Evolutionary conservation across 176 grass and related monocot species (phyloP), one percentile per base, ranked within the genome.

Genomic region (Alloteropsis semialata): DNA sequence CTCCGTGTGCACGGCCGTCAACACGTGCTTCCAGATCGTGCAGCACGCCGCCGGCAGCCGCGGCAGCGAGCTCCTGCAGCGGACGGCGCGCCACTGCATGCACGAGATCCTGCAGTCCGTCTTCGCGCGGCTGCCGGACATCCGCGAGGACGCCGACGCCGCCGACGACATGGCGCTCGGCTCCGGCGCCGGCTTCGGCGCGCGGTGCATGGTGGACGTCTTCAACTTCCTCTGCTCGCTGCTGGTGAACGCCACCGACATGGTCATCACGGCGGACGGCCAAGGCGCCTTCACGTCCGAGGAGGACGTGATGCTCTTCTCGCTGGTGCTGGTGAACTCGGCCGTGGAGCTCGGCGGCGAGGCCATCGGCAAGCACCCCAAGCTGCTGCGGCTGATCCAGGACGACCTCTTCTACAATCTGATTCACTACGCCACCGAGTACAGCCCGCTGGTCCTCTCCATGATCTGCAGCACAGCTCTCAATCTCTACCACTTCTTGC

Each of bases 401-500:
- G 96, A 95, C 24, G 92, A 98, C 43, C 89, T 98, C 57, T 98
- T 93, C 84, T 88, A 87, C 82, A 90, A 98, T 77, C 44, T 98
- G 15, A 95, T 98, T 48, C 80, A 87, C 78, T 80, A 88, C 33
- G 90, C 92, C 19, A 88, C 84, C 0, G 78, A 76, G 3, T 88
- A 85, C 25, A 87, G 91, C 77, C 92, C 96, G 1, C 77, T 98
- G 5, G 90, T 98, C 34, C 96, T 98, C 64, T 98, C 96, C 46
- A 98, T 95, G 91, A 98, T 98, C 87, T 98, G 96, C 79, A 98
- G 96, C 87, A 91, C 96, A 0, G 90, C 92, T 21, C 78, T 98
- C 10, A 93, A 98, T 72, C 84, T 98, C 10, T 98, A 98, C 83
- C 89, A 98, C 62, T 95, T 98, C 80, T 58, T 95, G 66, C 89